Evolutionary conservation across 306 rosid species (phyloP).

Genomic region (Begonia masoniana): DNA sequence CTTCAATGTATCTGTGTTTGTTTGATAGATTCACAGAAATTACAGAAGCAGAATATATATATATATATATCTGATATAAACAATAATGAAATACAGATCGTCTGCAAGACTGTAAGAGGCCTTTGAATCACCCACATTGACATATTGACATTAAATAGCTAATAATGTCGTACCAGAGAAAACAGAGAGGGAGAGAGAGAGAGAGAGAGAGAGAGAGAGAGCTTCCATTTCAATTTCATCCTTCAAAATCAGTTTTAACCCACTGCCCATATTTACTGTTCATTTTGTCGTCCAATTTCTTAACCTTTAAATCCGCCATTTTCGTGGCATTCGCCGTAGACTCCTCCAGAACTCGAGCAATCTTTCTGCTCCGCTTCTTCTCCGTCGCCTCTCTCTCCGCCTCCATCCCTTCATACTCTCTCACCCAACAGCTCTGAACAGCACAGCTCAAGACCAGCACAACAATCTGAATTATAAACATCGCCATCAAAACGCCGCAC

Average conservation of each 20-base stretch:
- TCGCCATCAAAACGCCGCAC: slow-evolving; percentile 67
- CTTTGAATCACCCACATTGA: too few species aligned
- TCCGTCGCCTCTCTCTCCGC: slow-evolving; percentile 42
- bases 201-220: not conserved
- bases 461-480: slow-evolving; percentile 47
- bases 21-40: too few species aligned
- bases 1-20: too few species aligned
- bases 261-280: slow-evolving; percentile 41
- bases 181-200: too few species aligned
- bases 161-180: not conserved
- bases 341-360: slow-evolving; percentile 54
- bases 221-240: slow-evolving; percentile 5
- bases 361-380: slow-evolving; percentile 38
- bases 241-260: slow-evolving; percentile 65
- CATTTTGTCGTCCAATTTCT: slow-evolving; percentile 46
- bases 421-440: slow-evolving; percentile 63
- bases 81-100: too few species aligned
- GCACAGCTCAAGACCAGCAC: slow-evolving; percentile 51
- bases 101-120: too few species aligned
- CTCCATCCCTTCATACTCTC: slow-evolving; percentile 51
- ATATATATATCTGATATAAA: too few species aligned
- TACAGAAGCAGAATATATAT: too few species aligned
- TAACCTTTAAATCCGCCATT: slow-evolving; percentile 28
- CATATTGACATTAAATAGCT: not conserved
- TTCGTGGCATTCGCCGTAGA: slow-evolving; percentile 31